Percentiles rank a stretch among this genome's conserved stretches.
phyloP scores from a whole-genome alignment of 768 basidiomycete genomes.

The Naganishia vishniacii region DNA sequence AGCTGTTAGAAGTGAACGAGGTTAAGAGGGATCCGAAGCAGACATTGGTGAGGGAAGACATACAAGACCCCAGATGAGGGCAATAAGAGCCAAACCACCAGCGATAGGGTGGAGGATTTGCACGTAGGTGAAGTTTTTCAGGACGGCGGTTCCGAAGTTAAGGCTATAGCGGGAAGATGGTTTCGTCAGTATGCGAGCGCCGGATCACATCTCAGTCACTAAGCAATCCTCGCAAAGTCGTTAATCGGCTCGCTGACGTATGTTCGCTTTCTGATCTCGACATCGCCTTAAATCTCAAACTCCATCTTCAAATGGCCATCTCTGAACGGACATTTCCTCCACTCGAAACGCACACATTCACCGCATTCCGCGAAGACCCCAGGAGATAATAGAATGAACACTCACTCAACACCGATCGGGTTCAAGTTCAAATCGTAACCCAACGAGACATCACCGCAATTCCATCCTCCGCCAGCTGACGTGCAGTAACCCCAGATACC shows the following conservation, averaged over 20 bases:
- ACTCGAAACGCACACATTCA: too few species aligned
- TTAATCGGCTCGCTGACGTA: background rate
- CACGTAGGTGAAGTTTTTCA: slow-evolving; percentile 66
- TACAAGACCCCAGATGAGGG: slow-evolving; percentile 34
- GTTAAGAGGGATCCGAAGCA: background rate
- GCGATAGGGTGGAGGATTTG: slow-evolving; percentile 78
- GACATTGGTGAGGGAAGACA: background rate
- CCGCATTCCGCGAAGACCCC: background rate
- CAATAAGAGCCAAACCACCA: slow-evolving; percentile 42
- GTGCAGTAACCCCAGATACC: slow-evolving; percentile 67
- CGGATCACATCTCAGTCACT: too few species aligned
- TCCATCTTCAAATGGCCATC: too few species aligned
- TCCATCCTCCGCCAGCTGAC: slow-evolving; percentile 10
- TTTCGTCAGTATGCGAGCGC: slow-evolving; percentile 1
- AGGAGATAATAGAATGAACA: background rate
- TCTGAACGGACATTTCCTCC: too few species aligned
- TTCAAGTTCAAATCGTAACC: slow-evolving; percentile 22
- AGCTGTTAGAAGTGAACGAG: slow-evolving; percentile 48
- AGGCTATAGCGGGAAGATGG: slow-evolving; percentile 2
- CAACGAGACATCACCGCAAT: slow-evolving; percentile 29
- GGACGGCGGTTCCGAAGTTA: slow-evolving; percentile 50
- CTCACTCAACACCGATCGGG: slow-evolving; percentile 23
- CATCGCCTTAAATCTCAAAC: too few species aligned
- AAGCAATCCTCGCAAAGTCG: too few species aligned
- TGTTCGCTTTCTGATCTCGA: background rate